phyloP scores from a whole-genome alignment of 2,329 filamentous ascomycete species.

The Pleurostoma richardsiae region DNA sequence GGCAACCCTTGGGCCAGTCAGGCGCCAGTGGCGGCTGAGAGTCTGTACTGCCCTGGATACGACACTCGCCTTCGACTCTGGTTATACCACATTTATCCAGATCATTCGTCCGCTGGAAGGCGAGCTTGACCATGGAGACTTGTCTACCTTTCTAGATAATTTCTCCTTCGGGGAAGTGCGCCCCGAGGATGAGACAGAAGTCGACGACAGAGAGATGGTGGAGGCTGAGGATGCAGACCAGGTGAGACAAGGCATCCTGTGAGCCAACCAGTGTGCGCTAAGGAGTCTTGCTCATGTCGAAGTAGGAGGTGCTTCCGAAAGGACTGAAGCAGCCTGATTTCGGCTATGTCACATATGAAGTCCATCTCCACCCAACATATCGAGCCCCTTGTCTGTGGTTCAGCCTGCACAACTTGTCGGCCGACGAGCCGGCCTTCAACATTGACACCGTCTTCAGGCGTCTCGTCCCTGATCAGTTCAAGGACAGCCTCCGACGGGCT shows the following conservation, averaged over 20 bases:
- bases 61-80: conserved; percentile 32
- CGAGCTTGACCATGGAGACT: conserved; percentile 34
- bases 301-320: conserved; percentile 34
- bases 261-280: background rate
- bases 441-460: conserved; percentile 67
- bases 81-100: conserved; percentile 48
- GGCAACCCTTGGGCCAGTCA: conserved; percentile 49
- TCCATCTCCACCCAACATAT: conserved; percentile 72
- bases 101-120: conserved; percentile 49
- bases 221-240: conserved; percentile 46
- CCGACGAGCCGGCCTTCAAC: conserved; percentile 50
- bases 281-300: conserved; percentile 1
- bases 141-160: conserved; percentile 38
- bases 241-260: conserved; percentile 23
- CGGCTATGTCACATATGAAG: conserved; percentile 62
- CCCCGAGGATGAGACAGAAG: conserved; percentile 24
- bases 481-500: conserved; percentile 51
- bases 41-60: conserved; percentile 46
- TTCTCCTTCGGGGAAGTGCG: conserved; percentile 33
- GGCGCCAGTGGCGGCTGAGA: conserved; percentile 49
- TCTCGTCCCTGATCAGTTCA: conserved; percentile 64
- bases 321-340: conserved; percentile 22
- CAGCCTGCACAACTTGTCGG: conserved; percentile 53
- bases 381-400: conserved; percentile 74
- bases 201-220: conserved; percentile 30